These are phyloP conservation scores for Ustulina deusta DNA, from an alignment of 2,329 filamentous ascomycete species.

Conservation along the genomic window DNA sequence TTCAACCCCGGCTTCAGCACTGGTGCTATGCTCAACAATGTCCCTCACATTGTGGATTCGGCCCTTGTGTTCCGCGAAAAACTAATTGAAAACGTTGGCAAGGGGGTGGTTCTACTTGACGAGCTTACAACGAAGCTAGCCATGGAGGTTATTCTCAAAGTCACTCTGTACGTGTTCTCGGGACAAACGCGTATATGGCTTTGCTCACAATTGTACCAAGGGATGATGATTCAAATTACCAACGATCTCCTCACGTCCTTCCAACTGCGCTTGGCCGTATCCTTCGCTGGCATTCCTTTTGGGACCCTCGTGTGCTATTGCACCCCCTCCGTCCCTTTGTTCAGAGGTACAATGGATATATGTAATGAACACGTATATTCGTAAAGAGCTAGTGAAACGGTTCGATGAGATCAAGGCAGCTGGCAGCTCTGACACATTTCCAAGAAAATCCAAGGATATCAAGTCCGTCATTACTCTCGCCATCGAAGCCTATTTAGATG, in stretches of 20 bases:
- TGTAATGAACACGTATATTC: conserved; percentile 26
- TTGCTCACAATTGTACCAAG: too few relatives aligned
- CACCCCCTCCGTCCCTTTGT: conserved; percentile 32
- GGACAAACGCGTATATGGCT: too few relatives aligned
- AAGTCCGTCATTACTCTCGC: too few relatives aligned
- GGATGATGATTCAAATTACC: too few relatives aligned
- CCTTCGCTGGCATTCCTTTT: conserved; percentile 34
- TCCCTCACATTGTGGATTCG: conserved; percentile 23
- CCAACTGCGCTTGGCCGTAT: conserved; percentile 26
- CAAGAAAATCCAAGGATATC: too few relatives aligned
- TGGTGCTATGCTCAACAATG: conserved; percentile 13
- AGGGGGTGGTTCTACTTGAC: too few relatives aligned
- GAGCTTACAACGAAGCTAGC: too few relatives aligned
- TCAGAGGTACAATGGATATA: conserved; percentile 30
- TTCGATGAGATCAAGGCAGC: too few relatives aligned
- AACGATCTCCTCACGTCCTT: too few relatives aligned
- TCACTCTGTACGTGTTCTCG: neutral
- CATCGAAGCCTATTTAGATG: too few relatives aligned
- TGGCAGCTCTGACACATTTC: too few relatives aligned
- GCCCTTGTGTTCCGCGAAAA: conserved; percentile 25
- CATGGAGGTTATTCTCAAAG: too few relatives aligned
- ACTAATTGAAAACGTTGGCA: conserved; percentile 21
- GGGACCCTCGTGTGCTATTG: conserved; percentile 30
- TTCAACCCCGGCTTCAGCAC: conserved; percentile 30
- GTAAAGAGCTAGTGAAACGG: conserved; percentile 31